These are phyloP conservation scores for Lycium barbarum DNA, from an alignment of 257 asterid species.

Conservation along the genomic window DNA sequence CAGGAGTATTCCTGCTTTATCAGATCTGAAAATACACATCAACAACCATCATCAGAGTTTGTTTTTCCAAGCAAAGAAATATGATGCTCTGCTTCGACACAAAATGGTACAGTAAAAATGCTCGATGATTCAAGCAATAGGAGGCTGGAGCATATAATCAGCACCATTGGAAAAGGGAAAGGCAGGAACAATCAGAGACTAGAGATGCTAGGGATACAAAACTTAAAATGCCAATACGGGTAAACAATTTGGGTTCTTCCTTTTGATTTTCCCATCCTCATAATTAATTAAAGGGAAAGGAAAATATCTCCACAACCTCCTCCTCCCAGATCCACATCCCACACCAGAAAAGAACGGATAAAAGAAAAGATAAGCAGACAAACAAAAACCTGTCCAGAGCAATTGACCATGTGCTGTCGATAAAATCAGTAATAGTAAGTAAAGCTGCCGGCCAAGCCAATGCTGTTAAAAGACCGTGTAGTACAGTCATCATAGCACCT, in stretches of 20 bases:
- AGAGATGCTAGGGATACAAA: constrained; percentile 3
- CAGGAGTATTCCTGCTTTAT: constrained; percentile 88
- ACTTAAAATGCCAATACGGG: background rate
- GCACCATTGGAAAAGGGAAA: background rate
- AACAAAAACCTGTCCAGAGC: constrained; percentile 78
- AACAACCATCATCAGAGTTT: background rate
- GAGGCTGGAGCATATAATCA: background rate
- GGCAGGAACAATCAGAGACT: background rate
- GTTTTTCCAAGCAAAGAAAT: background rate
- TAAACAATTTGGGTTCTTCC: background rate
- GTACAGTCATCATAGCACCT: constrained; percentile 97
- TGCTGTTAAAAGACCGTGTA: constrained; percentile 75
- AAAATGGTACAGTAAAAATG: background rate
- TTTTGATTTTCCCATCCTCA: constrained; percentile 2
- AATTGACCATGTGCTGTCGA: constrained; percentile 95
- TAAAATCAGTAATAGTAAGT: constrained; percentile 69
- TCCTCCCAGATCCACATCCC: background rate
- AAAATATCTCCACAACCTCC: constrained; percentile 8
- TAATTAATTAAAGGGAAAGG: background rate
- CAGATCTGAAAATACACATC: constrained; percentile 61
- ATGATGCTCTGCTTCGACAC: constrained; percentile 1
- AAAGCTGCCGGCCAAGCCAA: constrained; percentile 95
- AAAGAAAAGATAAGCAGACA: background rate
- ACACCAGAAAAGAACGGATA: background rate
- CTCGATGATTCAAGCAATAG: background rate